A percentile compares a stretch with the other conserved stretches of the same genome.
Evolutionary conservation across 257 asterid genomes (phyloP).

Genomic region (Solanum chiquidenum): DNA sequence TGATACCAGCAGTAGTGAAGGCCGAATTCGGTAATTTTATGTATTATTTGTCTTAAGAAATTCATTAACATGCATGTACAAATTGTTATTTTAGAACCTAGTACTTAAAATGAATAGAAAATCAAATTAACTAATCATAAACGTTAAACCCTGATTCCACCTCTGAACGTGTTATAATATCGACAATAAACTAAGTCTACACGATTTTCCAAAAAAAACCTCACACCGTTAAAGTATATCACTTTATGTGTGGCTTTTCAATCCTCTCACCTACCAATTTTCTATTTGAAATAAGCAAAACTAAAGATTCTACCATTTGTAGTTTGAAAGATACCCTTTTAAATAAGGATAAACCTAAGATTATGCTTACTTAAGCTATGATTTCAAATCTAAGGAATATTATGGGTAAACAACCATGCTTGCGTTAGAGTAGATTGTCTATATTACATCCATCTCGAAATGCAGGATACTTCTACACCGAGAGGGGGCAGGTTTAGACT

Average conservation of each 20-base stretch:
- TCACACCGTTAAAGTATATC: neutral
- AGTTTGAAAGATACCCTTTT: neutral
- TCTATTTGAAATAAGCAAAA: neutral
- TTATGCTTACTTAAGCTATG: neutral
- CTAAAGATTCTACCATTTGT: neutral
- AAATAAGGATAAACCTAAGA: neutral
- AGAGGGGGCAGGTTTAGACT: neutral
- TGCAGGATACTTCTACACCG: neutral
- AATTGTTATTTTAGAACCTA: neutral
- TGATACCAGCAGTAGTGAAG: neutral
- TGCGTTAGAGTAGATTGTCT: neutral
- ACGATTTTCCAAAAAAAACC: neutral
- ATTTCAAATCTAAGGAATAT: neutral
- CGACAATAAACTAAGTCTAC: no score
- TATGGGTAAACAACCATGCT: neutral
- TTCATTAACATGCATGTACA: no score
- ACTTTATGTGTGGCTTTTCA: neutral
- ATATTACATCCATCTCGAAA: neutral
- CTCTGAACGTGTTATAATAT: neutral
- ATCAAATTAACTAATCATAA: neutral
- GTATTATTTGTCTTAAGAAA: neutral
- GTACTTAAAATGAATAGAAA: neutral
- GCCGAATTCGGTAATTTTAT: neutral
- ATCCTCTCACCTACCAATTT: neutral
- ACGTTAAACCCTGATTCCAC: neutral